phyloP scores from a whole-genome alignment of 2,329 filamentous ascomycete species.

The Cercospora nicotianae region DNA sequence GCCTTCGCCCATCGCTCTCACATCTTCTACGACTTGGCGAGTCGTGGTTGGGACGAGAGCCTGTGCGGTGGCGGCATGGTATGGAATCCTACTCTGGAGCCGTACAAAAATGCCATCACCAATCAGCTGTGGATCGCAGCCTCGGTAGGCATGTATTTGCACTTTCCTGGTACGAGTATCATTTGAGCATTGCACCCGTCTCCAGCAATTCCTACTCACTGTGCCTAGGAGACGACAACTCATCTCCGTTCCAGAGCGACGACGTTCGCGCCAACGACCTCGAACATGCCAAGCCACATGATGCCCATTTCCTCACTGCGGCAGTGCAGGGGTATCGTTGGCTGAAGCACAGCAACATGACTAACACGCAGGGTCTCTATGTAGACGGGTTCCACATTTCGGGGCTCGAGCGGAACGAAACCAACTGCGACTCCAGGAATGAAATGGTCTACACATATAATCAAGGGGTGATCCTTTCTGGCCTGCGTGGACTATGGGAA shows the following conservation, averaged over 20 bases:
- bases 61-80: slow-evolving; percentile 87
- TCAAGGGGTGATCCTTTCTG: slow-evolving; percentile 84
- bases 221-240: slow-evolving; percentile 60
- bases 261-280: slow-evolving; percentile 24
- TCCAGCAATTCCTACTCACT: neutral
- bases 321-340: slow-evolving; percentile 79
- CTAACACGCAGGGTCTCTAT: slow-evolving; percentile 69
- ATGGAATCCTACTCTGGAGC: slow-evolving; percentile 77
- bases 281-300: slow-evolving; percentile 47
- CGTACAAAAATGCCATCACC: slow-evolving; percentile 96
- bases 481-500: slow-evolving; percentile 76
- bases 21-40: slow-evolving; percentile 80
- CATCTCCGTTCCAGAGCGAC: slow-evolving; percentile 61
- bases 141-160: slow-evolving; percentile 83
- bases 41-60: slow-evolving; percentile 74
- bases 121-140: slow-evolving; percentile 87
- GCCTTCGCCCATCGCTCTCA: slow-evolving; percentile 79
- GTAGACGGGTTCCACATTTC: slow-evolving; percentile 86
- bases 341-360: slow-evolving; percentile 78
- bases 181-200: neutral
- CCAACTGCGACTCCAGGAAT: slow-evolving; percentile 70
- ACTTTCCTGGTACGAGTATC: slow-evolving; percentile 66
- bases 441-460: slow-evolving; percentile 95
- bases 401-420: slow-evolving; percentile 56
- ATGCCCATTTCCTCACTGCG: slow-evolving; percentile 59